phyloP scores from a whole-genome alignment of 2,329 filamentous ascomycete species.

The Aspergillus nomiae region DNA sequence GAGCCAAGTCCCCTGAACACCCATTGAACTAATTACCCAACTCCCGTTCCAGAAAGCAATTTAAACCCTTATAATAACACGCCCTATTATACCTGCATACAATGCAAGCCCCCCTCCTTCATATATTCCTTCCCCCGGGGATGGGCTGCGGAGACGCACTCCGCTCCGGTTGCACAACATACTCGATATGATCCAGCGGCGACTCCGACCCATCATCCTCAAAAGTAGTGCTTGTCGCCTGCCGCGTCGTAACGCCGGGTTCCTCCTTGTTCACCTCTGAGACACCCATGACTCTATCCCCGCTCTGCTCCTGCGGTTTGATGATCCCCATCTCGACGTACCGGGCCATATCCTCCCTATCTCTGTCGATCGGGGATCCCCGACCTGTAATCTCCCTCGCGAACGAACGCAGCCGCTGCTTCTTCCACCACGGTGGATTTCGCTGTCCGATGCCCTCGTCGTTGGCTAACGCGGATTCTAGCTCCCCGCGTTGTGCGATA shows the following conservation, averaged over 20 bases:
- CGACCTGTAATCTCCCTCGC: slow-evolving; percentile 6
- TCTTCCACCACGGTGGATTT: slow-evolving; percentile 17
- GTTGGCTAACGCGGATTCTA: slow-evolving; percentile 11
- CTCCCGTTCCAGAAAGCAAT: not conserved
- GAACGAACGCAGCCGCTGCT: slow-evolving; percentile 6
- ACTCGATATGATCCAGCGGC: slow-evolving; percentile 6
- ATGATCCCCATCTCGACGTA: slow-evolving; percentile 19
- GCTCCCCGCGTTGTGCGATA: slow-evolving; percentile 58
- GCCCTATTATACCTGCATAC: not conserved
- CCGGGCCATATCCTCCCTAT: slow-evolving; percentile 8
- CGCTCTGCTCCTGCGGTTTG: slow-evolving; percentile 7
- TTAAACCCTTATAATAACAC: not conserved
- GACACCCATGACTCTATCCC: not conserved
- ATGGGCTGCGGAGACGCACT: slow-evolving; percentile 3
- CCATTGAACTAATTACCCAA: not conserved
- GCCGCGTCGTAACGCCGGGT: slow-evolving; percentile 8
- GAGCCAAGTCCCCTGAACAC: not conserved
- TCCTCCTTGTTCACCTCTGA: slow-evolving; percentile 1
- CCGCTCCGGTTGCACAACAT: slow-evolving; percentile 7
- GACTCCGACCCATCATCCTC: not conserved
- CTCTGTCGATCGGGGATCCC: not conserved
- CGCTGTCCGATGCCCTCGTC: slow-evolving; percentile 8
- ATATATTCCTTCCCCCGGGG: not conserved
- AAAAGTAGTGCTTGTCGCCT: not conserved
- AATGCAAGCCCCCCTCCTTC: not conserved